Conservation (phyloP, 169 alveolate genomes). For the Perkinsus marinus region DNA sequence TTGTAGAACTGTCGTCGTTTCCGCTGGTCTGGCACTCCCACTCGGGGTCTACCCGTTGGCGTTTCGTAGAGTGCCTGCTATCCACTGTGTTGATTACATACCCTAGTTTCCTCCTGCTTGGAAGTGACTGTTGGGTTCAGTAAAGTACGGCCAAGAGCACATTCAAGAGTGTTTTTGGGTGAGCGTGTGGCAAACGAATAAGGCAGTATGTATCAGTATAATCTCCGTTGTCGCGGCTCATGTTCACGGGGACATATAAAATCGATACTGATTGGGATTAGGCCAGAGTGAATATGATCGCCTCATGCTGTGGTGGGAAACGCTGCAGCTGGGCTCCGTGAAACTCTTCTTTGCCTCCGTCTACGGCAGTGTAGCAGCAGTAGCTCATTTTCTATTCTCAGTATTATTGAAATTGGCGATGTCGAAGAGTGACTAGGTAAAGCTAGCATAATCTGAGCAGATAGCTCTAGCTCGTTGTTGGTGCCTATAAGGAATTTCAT, state of each 20-base stretch:
- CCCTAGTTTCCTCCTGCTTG: not conserved
- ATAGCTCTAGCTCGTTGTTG: too few relatives aligned
- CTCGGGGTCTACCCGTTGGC: too few relatives aligned
- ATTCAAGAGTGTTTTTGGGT: not conserved
- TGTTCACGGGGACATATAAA: not conserved
- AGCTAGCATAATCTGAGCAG: not conserved
- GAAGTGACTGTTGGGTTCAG: too few relatives aligned
- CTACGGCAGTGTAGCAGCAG: not conserved
- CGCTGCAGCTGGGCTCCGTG: not conserved
- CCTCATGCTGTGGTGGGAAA: not conserved
- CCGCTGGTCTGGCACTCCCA: not conserved
- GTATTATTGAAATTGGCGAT: not conserved
- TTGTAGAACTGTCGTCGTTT: not conserved
- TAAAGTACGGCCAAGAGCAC: too few relatives aligned
- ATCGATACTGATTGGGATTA: not conserved
- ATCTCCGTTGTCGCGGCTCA: not conserved
- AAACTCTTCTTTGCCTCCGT: not conserved
- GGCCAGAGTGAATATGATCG: not conserved
- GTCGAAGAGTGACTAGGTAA: not conserved
- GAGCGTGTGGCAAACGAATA: not conserved
- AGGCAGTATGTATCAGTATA: not conserved
- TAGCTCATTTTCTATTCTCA: not conserved
- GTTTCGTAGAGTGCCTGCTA: too few relatives aligned
- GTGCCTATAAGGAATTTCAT: too few relatives aligned
- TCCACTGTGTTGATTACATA: not conserved